Conservation (phyloP, 1,284 basidiomycete species). For the Inonotus hispidus region DNA sequence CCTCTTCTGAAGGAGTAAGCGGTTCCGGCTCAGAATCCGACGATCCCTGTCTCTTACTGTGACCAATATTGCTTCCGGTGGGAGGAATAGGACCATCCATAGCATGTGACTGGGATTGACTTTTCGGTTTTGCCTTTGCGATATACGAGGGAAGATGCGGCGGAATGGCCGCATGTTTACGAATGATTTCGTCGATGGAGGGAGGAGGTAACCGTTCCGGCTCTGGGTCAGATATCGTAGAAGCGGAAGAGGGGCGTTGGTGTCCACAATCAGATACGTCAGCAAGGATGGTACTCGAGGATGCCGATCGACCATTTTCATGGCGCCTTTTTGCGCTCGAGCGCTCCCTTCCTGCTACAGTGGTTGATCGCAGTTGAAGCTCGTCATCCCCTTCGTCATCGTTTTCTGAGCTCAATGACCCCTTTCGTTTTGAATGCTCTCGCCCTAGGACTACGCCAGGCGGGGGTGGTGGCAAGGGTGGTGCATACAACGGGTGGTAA, state of each 20-base stretch:
- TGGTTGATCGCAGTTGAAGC: not conserved
- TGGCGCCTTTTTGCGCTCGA: constrained; percentile 1
- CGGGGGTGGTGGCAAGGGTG: constrained; percentile 73
- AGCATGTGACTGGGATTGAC: constrained; percentile 40
- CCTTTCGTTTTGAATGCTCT: constrained; percentile 22
- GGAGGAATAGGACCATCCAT: constrained; percentile 30
- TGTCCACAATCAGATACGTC: constrained; percentile 6
- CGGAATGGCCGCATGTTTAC: constrained; percentile 11
- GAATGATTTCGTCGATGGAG: constrained; percentile 21
- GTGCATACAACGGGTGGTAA: constrained; percentile 69
- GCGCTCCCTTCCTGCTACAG: not conserved
- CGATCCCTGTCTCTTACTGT: constrained; percentile 1
- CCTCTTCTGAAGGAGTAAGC: constrained; percentile 48
- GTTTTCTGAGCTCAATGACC: constrained; percentile 3
- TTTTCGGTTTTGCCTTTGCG: constrained; percentile 41
- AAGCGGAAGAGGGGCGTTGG: not conserved
- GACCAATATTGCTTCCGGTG: constrained; percentile 34
- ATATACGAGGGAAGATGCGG: constrained; percentile 8
- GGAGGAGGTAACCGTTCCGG: constrained; percentile 6
- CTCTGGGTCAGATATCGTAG: not conserved
- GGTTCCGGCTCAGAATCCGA: constrained; percentile 10
- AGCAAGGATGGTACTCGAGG: constrained; percentile 8
- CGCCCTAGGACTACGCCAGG: constrained; percentile 71
- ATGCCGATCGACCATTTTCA: constrained; percentile 9
- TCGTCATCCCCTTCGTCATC: constrained; percentile 10